Percentiles rank a stretch among this genome's conserved stretches.
Evolutionary conservation across 345 rosid species (phyloP).

Genomic region (Erucastrum elatum): DNA sequence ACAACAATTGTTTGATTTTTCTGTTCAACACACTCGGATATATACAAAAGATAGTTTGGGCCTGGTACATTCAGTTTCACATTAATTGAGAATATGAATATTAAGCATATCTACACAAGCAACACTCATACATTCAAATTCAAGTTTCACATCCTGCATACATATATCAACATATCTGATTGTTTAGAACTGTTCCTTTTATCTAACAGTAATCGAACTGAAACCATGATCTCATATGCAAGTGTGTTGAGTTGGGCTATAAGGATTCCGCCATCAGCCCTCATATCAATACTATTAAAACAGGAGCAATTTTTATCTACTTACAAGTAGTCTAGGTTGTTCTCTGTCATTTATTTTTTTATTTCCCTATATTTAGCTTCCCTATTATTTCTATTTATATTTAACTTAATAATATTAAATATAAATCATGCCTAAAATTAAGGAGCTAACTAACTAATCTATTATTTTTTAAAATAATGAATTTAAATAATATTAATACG

Average conservation of each 20-base stretch:
- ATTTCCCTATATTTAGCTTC: too few relatives aligned
- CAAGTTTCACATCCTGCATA: background rate
- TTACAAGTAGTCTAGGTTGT: too few relatives aligned
- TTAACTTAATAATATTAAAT: too few relatives aligned
- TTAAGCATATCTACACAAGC: background rate
- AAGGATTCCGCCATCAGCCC: too few relatives aligned
- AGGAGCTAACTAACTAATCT: too few relatives aligned
- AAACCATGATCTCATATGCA: background rate
- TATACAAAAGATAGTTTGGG: background rate
- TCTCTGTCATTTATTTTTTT: too few relatives aligned
- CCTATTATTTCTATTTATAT: too few relatives aligned
- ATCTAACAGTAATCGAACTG: background rate
- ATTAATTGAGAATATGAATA: background rate
- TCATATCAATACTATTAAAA: too few relatives aligned
- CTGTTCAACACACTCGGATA: background rate
- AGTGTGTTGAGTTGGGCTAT: background rate
- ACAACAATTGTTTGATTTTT: slow-evolving; percentile 6
- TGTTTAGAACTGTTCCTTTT: background rate
- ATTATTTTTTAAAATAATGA: too few relatives aligned
- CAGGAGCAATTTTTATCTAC: too few relatives aligned
- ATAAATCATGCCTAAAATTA: too few relatives aligned
- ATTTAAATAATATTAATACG: too few relatives aligned
- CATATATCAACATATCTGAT: background rate
- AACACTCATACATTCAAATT: background rate
- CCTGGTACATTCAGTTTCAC: background rate